Conservation (phyloP, 1,139 yeast genomes). For the Sugiyamaella sp. region DNA sequence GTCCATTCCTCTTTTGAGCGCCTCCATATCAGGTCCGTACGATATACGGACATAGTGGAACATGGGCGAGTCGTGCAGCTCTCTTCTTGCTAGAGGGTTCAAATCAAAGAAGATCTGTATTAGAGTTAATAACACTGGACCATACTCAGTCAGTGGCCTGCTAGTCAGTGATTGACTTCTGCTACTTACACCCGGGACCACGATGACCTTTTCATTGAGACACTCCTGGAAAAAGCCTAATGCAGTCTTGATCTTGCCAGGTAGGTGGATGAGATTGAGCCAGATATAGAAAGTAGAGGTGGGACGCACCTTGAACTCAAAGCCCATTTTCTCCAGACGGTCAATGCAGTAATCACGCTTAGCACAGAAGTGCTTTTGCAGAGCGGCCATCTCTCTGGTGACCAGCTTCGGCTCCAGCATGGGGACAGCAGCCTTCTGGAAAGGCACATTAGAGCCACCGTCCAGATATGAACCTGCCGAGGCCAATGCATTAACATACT, state of each 20-base stretch:
- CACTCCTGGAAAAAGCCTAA: constrained; percentile 72
- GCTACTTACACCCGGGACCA: constrained; percentile 55
- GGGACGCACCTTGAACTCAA: constrained; percentile 56
- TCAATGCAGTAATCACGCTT: constrained; percentile 62
- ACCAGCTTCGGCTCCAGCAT: constrained; percentile 59
- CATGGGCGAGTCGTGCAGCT: constrained; percentile 65
- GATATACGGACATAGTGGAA: constrained; percentile 64
- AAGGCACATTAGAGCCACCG: constrained; percentile 68
- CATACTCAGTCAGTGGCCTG: too few relatives aligned
- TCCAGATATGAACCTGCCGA: constrained; percentile 68
- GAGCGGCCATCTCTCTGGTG: constrained; percentile 58
- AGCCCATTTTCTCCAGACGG: constrained; percentile 60
- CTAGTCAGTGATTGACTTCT: too few relatives aligned
- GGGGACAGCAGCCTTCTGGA: constrained; percentile 65
- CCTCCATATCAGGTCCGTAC: constrained; percentile 64
- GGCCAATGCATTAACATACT: constrained; percentile 59
- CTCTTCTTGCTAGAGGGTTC: constrained; percentile 65
- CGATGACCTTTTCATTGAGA: constrained; percentile 62
- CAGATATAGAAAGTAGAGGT: constrained; percentile 68
- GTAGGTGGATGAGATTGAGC: constrained; percentile 62
- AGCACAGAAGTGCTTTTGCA: constrained; percentile 62
- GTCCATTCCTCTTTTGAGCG: constrained; percentile 64
- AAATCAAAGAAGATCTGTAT: constrained; percentile 58
- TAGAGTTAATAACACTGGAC: too few relatives aligned
- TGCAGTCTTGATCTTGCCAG: constrained; percentile 62